phyloP scores from a whole-genome alignment of 2,329 filamentous ascomycete species.

The Phialocephala subalpina region DNA sequence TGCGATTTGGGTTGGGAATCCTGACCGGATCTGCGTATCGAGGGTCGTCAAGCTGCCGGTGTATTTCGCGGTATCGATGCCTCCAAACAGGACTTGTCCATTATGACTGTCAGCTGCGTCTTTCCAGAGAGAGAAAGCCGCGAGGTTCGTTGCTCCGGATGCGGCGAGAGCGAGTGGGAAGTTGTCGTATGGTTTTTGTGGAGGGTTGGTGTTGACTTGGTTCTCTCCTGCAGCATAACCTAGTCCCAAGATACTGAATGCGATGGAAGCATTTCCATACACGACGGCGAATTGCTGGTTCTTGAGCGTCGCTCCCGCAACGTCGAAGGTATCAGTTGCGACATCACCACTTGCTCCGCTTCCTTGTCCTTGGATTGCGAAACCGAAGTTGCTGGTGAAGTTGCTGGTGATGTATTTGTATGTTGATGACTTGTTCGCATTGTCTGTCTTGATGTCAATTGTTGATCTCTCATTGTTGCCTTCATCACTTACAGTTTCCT shows the following conservation, averaged over 20 bases:
- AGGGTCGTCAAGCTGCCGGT: neutral
- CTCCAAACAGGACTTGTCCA: slow-evolving; percentile 2
- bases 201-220: neutral
- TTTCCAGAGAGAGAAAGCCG: slow-evolving; percentile 4
- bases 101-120: neutral
- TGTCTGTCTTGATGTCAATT: neutral
- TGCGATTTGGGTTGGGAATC: neutral
- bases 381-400: slow-evolving; percentile 7
- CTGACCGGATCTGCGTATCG: neutral
- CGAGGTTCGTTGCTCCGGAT: slow-evolving; percentile 4
- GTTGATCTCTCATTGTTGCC: neutral
- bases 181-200: slow-evolving; percentile 3
- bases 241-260: neutral
- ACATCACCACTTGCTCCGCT: slow-evolving; percentile 5
- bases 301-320: neutral
- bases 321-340: slow-evolving; percentile 4
- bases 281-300: slow-evolving; percentile 9
- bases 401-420: slow-evolving; percentile 1
- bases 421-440: slow-evolving; percentile 6
- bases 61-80: neutral
- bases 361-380: slow-evolving; percentile 5
- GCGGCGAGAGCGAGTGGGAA: slow-evolving; percentile 4
- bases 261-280: slow-evolving; percentile 3
- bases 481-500: slow-evolving; percentile 3
- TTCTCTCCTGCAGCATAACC: neutral